phyloP scores from a whole-genome alignment of 2,329 filamentous ascomycete genomes.

The Fusarium napiforme region DNA sequence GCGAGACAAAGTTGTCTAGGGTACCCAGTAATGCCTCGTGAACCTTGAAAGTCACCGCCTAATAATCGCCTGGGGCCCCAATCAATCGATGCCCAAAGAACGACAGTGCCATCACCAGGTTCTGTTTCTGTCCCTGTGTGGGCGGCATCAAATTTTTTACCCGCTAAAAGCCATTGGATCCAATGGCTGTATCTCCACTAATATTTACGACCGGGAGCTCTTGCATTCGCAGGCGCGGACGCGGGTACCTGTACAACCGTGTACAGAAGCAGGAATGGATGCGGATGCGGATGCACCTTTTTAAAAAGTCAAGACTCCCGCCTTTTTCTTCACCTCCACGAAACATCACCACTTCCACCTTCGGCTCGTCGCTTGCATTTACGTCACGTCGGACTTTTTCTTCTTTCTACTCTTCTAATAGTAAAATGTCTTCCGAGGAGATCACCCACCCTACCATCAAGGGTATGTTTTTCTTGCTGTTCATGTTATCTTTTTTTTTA shows the following conservation, averaged over 20 bases:
- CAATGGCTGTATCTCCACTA: slow-evolving; percentile 18
- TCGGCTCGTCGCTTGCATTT: slow-evolving; percentile 31
- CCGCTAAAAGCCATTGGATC: slow-evolving; percentile 19
- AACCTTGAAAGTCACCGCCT: slow-evolving; percentile 26
- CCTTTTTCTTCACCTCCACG: slow-evolving; percentile 33
- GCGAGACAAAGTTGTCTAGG: not conserved
- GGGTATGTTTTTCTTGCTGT: slow-evolving; percentile 58
- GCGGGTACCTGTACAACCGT: slow-evolving; percentile 15
- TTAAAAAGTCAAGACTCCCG: slow-evolving; percentile 41
- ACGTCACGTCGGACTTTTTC: slow-evolving; percentile 3
- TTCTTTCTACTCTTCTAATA: slow-evolving; percentile 16
- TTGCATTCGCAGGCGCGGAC: slow-evolving; percentile 18
- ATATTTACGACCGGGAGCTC: slow-evolving; percentile 9
- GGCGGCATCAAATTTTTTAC: slow-evolving; percentile 44
- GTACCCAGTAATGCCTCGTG: slow-evolving; percentile 5
- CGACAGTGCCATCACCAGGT: slow-evolving; percentile 37
- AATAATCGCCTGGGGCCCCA: slow-evolving; percentile 16
- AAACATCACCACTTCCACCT: slow-evolving; percentile 20
- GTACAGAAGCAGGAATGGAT: not conserved
- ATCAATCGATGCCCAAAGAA: slow-evolving; percentile 39
- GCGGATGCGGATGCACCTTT: not conserved
- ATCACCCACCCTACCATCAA: slow-evolving; percentile 82
- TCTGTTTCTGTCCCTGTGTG: slow-evolving; percentile 23
- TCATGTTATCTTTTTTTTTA: slow-evolving; percentile 1
- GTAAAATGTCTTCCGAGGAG: slow-evolving; percentile 69